Evolutionary conservation across 257 asterid genomes (phyloP).

Genomic region (Scutellaria minor): DNA sequence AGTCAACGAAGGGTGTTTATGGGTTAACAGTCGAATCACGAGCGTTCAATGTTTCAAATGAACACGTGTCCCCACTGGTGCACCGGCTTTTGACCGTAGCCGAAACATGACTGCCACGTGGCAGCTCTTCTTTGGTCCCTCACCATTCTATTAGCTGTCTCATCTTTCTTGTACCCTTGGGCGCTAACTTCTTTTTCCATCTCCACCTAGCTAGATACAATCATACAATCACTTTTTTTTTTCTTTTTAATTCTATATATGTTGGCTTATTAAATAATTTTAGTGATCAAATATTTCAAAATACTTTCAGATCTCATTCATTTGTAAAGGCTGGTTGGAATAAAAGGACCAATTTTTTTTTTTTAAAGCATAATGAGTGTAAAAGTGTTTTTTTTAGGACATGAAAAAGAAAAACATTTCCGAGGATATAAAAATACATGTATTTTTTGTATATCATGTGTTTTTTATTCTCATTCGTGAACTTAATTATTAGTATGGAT

Average conservation of each 20-base stretch:
- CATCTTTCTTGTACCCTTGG: too few species aligned
- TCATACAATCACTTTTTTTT: neutral
- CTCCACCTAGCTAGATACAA: neutral
- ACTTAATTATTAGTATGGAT: neutral
- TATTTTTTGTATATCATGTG: too few species aligned
- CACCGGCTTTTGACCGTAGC: constrained; percentile 87
- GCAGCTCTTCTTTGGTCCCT: constrained; percentile 43
- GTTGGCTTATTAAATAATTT: too few species aligned
- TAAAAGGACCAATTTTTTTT: too few species aligned
- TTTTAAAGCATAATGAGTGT: too few species aligned
- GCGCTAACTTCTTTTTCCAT: constrained; percentile 28
- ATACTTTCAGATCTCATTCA: too few species aligned
- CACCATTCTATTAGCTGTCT: constrained; percentile 32
- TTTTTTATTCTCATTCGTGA: neutral
- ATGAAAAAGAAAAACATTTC: too few species aligned
- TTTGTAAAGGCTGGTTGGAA: too few species aligned
- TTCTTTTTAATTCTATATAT: neutral
- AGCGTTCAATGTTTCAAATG: constrained; percentile 47
- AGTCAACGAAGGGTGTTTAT: constrained; percentile 45
- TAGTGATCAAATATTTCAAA: too few species aligned
- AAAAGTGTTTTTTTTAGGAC: too few species aligned
- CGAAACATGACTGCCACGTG: constrained; percentile 71
- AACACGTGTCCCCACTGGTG: constrained; percentile 72
- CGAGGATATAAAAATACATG: too few species aligned
- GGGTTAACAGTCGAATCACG: constrained; percentile 32